Conservation (phyloP, 164 flowering plant species). For the Kingdonia uniflora region DNA sequence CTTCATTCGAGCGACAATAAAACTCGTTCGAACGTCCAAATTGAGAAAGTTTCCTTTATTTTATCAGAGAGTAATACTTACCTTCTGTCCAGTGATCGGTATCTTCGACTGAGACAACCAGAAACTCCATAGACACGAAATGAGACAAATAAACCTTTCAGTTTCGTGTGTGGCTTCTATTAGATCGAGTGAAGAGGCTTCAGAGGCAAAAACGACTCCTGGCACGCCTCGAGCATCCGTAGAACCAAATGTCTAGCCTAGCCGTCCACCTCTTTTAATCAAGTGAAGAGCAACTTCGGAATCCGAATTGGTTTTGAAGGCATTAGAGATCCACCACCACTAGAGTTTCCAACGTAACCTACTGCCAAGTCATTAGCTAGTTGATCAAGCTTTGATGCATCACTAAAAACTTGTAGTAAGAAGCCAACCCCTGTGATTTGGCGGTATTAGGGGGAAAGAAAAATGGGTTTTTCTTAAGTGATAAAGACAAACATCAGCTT, state of each 20-base stretch:
- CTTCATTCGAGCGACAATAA: no score
- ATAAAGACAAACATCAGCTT: no score
- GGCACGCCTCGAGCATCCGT: slow-evolving; percentile 80
- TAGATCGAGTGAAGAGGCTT: slow-evolving; percentile 82
- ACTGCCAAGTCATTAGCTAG: not conserved
- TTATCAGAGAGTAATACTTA: no score
- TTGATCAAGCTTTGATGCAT: not conserved
- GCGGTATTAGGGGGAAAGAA: no score
- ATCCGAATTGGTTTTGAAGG: slow-evolving; percentile 76
- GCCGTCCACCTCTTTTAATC: slow-evolving; percentile 67
- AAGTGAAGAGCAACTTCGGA: slow-evolving; percentile 90
- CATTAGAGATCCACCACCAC: slow-evolving; percentile 67
- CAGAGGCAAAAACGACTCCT: slow-evolving; percentile 64
- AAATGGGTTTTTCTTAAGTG: no score
- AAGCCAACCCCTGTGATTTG: not conserved
- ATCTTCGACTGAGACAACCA: no score
- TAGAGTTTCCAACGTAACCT: slow-evolving; percentile 20
- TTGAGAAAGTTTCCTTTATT: no score
- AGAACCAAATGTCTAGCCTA: slow-evolving; percentile 56
- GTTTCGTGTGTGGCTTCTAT: slow-evolving; percentile 78
- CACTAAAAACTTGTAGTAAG: not conserved
- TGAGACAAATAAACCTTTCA: no score
- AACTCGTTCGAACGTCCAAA: no score
- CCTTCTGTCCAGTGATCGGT: no score
- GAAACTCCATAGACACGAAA: no score